Conservation (phyloP, 306 rosid genomes). For the Fagus sylvatica region DNA sequence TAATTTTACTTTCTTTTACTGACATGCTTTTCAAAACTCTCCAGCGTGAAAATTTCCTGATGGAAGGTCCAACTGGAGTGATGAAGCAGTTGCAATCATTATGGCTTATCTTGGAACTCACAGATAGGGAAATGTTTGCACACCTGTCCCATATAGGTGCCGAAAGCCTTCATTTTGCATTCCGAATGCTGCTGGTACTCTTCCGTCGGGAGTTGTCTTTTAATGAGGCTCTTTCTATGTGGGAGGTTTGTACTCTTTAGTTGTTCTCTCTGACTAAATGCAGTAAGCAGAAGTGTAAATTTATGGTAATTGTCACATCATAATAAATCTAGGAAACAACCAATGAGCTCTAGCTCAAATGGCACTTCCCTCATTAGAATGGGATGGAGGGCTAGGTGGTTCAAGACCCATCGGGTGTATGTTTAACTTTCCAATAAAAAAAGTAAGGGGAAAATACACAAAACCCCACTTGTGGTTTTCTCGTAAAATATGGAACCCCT, state of each 20-base stretch:
- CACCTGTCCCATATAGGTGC: conserved; percentile 91
- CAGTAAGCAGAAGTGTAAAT: background rate
- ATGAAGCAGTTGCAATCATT: conserved; percentile 80
- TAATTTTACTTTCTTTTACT: conserved; percentile 27
- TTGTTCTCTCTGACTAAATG: background rate
- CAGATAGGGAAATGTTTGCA: conserved; percentile 71
- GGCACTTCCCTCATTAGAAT: too few species aligned
- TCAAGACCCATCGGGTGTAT: too few species aligned
- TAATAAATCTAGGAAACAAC: background rate
- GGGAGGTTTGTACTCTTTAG: conserved; percentile 76
- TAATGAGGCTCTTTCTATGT: conserved; percentile 87
- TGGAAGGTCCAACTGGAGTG: conserved; percentile 97
- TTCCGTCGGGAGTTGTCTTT: conserved; percentile 91
- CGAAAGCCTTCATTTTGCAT: conserved; percentile 95
- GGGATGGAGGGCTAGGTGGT: too few species aligned
- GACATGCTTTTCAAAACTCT: conserved; percentile 30
- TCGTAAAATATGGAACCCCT: too few species aligned
- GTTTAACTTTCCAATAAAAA: too few species aligned
- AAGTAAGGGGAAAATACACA: too few species aligned
- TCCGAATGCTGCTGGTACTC: conserved; percentile 93
- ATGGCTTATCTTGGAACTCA: conserved; percentile 81
- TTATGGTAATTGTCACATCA: background rate
- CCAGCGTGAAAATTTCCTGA: conserved; percentile 89
- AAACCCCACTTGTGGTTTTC: too few species aligned
- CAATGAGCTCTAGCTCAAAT: too few species aligned